Evolutionary conservation across 768 basidiomycete species (phyloP).

Genomic region (Russula ochroleuca): DNA sequence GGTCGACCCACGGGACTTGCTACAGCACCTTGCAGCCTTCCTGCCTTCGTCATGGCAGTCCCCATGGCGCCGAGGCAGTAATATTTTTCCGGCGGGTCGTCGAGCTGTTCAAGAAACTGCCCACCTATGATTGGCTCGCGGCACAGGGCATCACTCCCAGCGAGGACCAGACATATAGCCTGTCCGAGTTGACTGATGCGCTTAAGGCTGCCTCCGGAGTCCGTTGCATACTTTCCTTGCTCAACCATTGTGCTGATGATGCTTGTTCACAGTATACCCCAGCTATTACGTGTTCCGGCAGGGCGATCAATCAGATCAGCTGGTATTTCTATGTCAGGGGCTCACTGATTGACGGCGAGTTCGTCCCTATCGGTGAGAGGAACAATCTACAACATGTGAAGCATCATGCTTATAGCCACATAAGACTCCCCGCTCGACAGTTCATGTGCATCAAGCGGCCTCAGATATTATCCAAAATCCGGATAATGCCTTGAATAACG

Average conservation of each 20-base stretch:
- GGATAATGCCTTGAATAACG: constrained; percentile 28
- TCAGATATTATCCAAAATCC: constrained; percentile 58
- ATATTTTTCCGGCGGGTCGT: constrained; percentile 62
- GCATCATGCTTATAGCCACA: not conserved
- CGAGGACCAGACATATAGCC: constrained; percentile 51
- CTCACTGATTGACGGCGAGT: constrained; percentile 61
- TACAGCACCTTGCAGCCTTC: constrained; percentile 52
- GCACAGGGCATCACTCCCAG: constrained; percentile 71
- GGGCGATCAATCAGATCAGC: constrained; percentile 43
- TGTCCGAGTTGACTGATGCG: constrained; percentile 50
- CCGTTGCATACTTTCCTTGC: constrained; percentile 18
- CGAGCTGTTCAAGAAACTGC: constrained; percentile 58
- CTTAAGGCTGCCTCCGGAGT: constrained; percentile 54
- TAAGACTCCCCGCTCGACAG: constrained; percentile 50
- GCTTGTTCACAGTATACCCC: constrained; percentile 38
- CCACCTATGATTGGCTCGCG: constrained; percentile 69
- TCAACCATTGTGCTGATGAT: constrained; percentile 9
- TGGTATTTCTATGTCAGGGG: constrained; percentile 66
- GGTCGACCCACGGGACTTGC: constrained; percentile 62
- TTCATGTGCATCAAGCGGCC: constrained; percentile 51
- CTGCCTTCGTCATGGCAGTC: constrained; percentile 58
- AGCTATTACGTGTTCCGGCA: constrained; percentile 42
- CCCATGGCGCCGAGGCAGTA: constrained; percentile 65
- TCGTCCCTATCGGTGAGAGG: constrained; percentile 52
- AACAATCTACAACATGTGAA: not conserved